Conservation (phyloP, 495 filamentous ascomycete genomes). For the Rostrohypoxylon terebratum region DNA sequence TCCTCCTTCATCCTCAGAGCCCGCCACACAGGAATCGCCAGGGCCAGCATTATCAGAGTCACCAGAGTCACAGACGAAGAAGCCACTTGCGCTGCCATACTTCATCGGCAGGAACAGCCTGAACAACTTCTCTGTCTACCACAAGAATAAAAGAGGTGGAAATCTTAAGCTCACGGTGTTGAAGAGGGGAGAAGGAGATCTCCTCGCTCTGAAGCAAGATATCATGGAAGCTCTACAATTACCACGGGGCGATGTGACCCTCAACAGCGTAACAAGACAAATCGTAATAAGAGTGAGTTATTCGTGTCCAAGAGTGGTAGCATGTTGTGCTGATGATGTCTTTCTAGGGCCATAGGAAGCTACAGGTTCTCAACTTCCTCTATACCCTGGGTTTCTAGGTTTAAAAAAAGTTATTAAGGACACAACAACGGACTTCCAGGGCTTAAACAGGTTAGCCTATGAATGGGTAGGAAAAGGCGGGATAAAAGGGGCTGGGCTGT, state of each 20-base stretch:
- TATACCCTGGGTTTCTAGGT: slow-evolving; percentile 42
- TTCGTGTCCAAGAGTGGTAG: not conserved
- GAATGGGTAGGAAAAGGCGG: not conserved
- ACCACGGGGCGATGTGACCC: slow-evolving; percentile 48
- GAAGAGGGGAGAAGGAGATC: slow-evolving; percentile 81
- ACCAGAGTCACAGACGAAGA: not conserved
- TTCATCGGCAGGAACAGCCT: slow-evolving; percentile 76
- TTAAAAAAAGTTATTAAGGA: slow-evolving; percentile 20
- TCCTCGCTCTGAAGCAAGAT: slow-evolving; percentile 64
- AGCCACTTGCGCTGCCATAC: slow-evolving; percentile 68
- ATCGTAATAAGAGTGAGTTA: slow-evolving; percentile 67
- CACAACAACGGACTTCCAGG: not conserved
- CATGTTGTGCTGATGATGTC: slow-evolving; percentile 13
- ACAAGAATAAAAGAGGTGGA: slow-evolving; percentile 77
- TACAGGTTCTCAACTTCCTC: slow-evolving; percentile 40
- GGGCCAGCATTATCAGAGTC: too few species aligned
- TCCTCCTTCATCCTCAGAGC: not conserved
- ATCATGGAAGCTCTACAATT: slow-evolving; percentile 45
- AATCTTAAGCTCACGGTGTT: slow-evolving; percentile 80
- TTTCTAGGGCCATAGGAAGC: slow-evolving; percentile 37
- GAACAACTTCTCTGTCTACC: slow-evolving; percentile 84
- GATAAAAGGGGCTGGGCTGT: not conserved
- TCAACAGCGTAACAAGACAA: slow-evolving; percentile 68
- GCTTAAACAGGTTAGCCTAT: not conserved
- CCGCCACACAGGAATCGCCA: not conserved